Conservation (phyloP, 768 basidiomycete genomes). For the Calocybe cyanea region DNA sequence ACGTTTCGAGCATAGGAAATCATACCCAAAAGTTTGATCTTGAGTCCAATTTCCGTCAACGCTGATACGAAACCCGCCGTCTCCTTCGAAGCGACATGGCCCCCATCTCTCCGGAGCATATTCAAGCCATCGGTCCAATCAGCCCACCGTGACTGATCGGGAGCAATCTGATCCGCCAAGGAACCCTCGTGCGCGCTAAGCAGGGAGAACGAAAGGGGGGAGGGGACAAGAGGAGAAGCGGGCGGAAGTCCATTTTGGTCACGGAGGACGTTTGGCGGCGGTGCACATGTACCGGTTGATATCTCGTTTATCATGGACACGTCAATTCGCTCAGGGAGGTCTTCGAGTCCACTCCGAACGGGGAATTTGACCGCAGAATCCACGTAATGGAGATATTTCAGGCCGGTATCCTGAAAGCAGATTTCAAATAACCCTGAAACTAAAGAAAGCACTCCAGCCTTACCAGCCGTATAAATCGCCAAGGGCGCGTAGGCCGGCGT, state of each 20-base stretch:
- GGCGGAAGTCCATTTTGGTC: constrained; percentile 60
- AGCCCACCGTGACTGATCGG: constrained; percentile 76
- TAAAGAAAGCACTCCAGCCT: constrained; percentile 12
- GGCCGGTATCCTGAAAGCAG: constrained; percentile 60
- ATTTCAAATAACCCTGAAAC: constrained; percentile 1
- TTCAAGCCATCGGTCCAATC: constrained; percentile 95
- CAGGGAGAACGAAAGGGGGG: constrained; percentile 75
- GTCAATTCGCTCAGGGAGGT: constrained; percentile 85
- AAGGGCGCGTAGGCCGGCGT: constrained; percentile 60
- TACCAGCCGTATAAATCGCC: constrained; percentile 88
- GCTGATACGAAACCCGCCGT: constrained; percentile 84
- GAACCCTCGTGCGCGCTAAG: constrained; percentile 67
- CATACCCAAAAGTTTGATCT: constrained; percentile 84
- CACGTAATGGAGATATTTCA: constrained; percentile 81
- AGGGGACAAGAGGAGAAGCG: constrained; percentile 48
- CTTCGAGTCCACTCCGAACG: constrained; percentile 78
- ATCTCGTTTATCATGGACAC: constrained; percentile 77
- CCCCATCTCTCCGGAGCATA: constrained; percentile 78
- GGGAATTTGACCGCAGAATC: constrained; percentile 79
- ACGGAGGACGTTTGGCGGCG: constrained; percentile 60
- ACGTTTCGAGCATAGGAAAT: constrained; percentile 4
- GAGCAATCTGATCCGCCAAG: constrained; percentile 74
- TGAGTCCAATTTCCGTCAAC: constrained; percentile 87
- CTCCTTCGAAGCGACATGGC: constrained; percentile 80
- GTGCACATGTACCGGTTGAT: constrained; percentile 66